Base-by-base conservation (phyloP, 1,284 basidiomycete genomes). In the Coniferiporia weirii region DNA sequence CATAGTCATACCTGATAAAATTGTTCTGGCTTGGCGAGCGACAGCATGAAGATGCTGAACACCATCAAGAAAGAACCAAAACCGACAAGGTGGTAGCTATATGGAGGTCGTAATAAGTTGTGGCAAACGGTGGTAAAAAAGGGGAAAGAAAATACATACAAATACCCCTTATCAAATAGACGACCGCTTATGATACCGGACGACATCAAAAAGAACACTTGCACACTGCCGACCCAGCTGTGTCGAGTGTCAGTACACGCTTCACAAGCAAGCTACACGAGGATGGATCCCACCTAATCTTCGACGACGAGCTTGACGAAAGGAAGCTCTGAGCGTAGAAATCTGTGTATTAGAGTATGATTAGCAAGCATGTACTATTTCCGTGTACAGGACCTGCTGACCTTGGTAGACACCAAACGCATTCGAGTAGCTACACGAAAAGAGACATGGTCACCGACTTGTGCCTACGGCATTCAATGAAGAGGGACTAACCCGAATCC, bases 161-260 rank as follows among this genome's bases (percentile, higher is more conserved):
- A 74, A 40, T 40, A 43, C 34, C 50, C 48, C 13, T 1, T 27
- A 36, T 22, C 10, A 1, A 12, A 56, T 36, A 76, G 61, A 0
- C 66, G 67, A 1, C 74, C 75, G 22, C 69, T 67, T 43, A 74
- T 59, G 8, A 76, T 63, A 0, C 73, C 74, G 7, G 66, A 66
- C 0, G 70, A 67, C 19, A 78, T 69, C 13, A 76, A 67, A 17
- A 79, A 62, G 60, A 74, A 76, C 19, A 73, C 69, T 62, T 73
- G 78, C 9, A 75, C 65, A 32, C 79, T 77, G 40, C 81, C 80
- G 62, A 82, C 79, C 81, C 80, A 82, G 13, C 74, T 76, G 56
- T 4, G 38, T 0, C 27, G 17, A 50, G 19, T 32, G 27, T 56
- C 22, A 27, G 12, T 19, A 22, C 27, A n/a, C 10, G 10, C 52